These are phyloP conservation scores for Metschnikowia noctiluminum DNA, from an alignment of 805 yeast species.

Conservation along the genomic window DNA sequence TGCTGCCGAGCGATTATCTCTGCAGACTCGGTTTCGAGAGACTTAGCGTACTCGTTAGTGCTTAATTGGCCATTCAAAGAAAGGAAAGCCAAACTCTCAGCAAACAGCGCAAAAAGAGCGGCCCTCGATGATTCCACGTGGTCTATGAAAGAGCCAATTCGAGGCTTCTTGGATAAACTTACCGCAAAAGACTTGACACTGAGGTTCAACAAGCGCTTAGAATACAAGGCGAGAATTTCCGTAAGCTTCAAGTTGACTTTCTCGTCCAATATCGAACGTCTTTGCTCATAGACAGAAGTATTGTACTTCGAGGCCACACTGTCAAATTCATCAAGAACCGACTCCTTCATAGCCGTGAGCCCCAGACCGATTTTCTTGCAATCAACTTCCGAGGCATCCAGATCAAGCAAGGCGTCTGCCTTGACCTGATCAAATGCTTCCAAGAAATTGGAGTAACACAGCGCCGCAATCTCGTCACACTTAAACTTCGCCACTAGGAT, in stretches of 20 bases:
- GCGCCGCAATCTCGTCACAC: conserved; percentile 79
- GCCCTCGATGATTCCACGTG: conserved; percentile 12
- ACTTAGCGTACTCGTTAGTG: conserved; percentile 19
- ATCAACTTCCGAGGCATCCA: conserved; percentile 28
- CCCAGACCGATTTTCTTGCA: conserved; percentile 44
- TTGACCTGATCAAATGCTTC: conserved; percentile 16
- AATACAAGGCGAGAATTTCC: conserved; percentile 37
- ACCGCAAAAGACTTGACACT: conserved; percentile 10
- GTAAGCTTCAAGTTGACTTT: conserved; percentile 45
- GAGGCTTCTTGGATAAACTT: conserved; percentile 12
- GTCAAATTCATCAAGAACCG: conserved; percentile 57
- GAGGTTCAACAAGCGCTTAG: conserved; percentile 16
- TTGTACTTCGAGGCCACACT: conserved; percentile 73
- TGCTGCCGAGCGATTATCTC: conserved; percentile 37
- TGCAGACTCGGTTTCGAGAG: conserved; percentile 13
- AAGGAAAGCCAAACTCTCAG: conserved; percentile 16
- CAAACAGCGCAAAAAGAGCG: conserved; percentile 14
- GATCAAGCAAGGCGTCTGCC: conserved; percentile 3
- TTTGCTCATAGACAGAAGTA: conserved; percentile 60
- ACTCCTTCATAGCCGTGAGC: conserved; percentile 42
- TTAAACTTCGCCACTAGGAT: conserved; percentile 90
- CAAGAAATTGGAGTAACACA: conserved; percentile 29
- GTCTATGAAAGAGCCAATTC: conserved; percentile 14
- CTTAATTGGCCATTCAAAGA: conserved; percentile 29
- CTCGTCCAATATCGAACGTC: conserved; percentile 46